phyloP scores from a whole-genome alignment of 2,329 filamentous ascomycete genomes.

The Neoscytalidium dimidiatum region DNA sequence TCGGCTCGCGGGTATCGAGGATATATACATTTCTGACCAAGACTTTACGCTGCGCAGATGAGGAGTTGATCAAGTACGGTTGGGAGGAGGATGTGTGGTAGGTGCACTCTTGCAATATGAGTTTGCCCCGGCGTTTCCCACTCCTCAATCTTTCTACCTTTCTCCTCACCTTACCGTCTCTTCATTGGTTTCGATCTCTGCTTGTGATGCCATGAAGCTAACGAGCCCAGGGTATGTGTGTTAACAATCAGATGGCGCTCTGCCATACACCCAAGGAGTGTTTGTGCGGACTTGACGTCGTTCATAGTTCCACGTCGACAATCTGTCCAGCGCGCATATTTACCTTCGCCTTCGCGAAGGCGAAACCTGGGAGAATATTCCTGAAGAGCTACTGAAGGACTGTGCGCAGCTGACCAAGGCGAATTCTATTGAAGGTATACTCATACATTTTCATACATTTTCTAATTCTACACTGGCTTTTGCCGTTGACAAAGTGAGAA shows the following conservation, averaged over 20 bases:
- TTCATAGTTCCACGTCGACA: slow-evolving; percentile 88
- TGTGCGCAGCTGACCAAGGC: slow-evolving; percentile 98
- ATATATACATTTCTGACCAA: neutral
- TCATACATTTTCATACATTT: neutral
- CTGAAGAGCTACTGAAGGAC: slow-evolving; percentile 73
- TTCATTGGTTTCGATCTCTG: neutral
- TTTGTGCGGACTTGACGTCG: neutral
- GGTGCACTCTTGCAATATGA: slow-evolving; percentile 32
- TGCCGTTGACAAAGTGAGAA: neutral
- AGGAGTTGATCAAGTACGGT: slow-evolving; percentile 92
- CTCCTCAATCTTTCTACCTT: neutral
- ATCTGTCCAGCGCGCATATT: slow-evolving; percentile 93
- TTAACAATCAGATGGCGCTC: neutral
- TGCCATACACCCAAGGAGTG: neutral
- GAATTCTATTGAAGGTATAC: slow-evolving; percentile 88
- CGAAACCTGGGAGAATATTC: slow-evolving; percentile 81
- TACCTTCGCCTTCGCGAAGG: slow-evolving; percentile 83
- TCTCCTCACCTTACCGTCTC: neutral
- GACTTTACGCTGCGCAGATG: slow-evolving; percentile 62
- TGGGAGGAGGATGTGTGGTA: slow-evolving; percentile 96
- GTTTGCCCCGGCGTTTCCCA: neutral
- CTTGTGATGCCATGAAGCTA: neutral
- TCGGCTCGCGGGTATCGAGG: neutral
- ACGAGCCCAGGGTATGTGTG: neutral
- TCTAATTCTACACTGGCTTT: slow-evolving; percentile 16